These are phyloP conservation scores for Vaccinium corymbosum DNA, from an alignment of 148 eudicot species.

Conservation along the genomic window DNA sequence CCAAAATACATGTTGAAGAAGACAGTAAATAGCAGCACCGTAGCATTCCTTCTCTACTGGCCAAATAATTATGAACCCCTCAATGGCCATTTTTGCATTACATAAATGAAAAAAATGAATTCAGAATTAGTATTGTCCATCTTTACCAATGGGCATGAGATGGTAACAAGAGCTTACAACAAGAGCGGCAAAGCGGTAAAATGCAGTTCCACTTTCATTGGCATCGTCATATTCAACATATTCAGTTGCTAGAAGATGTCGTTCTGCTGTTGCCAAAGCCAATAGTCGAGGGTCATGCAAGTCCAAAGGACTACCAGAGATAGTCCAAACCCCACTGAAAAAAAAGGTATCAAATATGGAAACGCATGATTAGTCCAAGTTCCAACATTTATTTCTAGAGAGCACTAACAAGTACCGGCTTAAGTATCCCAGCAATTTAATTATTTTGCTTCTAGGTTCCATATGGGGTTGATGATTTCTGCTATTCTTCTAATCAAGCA, in stretches of 20 bases:
- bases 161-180: conserved; percentile 43
- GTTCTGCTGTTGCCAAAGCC: conserved; percentile 84
- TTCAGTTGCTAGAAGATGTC: conserved; percentile 60
- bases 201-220: conserved; percentile 69
- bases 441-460: background rate
- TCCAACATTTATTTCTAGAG: background rate
- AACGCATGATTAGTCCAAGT: background rate
- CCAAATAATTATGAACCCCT: background rate
- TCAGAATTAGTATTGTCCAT: background rate
- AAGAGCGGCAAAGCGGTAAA: conserved; percentile 67
- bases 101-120: background rate
- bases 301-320: conserved; percentile 62
- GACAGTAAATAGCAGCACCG: background rate
- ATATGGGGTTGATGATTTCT: background rate
- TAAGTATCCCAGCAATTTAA: too few species aligned
- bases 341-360: conserved; percentile 18
- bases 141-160: background rate
- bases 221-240: conserved; percentile 73
- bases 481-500: too few species aligned
- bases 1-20: background rate
- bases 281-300: conserved; percentile 66
- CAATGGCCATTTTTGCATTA: background rate
- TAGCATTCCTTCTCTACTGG: background rate
- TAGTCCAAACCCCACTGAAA: conserved; percentile 47
- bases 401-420: background rate